Percentiles rank a stretch among this genome's conserved stretches.
phyloP scores from a whole-genome alignment of 352 stramenopile species.

The Phytophthora pistaciae region DNA sequence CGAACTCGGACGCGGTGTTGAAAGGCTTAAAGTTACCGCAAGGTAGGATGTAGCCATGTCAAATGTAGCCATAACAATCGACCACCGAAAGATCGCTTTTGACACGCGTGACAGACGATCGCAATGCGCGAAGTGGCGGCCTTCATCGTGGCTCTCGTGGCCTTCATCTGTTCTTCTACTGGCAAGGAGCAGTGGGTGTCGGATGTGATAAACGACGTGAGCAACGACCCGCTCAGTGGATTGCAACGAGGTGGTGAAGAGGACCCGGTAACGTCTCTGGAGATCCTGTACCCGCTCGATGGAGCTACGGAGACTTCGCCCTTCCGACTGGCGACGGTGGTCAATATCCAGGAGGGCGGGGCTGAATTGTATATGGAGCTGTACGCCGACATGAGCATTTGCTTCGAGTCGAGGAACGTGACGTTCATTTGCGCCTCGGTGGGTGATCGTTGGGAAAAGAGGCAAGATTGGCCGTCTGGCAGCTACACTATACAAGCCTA shows the following conservation, averaged over 20 bases:
- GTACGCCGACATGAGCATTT: slow-evolving; percentile 6
- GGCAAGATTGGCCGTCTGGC: slow-evolving; percentile 14
- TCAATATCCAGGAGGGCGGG: slow-evolving; percentile 3
- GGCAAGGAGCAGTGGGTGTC: background rate
- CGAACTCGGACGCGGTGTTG: background rate
- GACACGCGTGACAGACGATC: slow-evolving; percentile 41
- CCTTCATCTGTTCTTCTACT: background rate
- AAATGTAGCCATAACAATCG: background rate
- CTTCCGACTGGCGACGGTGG: background rate
- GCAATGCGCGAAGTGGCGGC: background rate
- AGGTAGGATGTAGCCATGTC: too few relatives aligned
- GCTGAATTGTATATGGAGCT: background rate
- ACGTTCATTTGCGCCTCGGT: background rate
- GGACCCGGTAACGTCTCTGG: slow-evolving; percentile 1
- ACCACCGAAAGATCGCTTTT: slow-evolving; percentile 30
- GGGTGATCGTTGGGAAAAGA: background rate
- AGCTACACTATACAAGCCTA: slow-evolving; percentile 17
- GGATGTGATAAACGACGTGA: slow-evolving; percentile 20
- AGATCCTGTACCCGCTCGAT: slow-evolving; percentile 14
- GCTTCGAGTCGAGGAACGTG: slow-evolving; percentile 3
- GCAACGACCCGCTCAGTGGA: background rate
- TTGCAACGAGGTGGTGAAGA: background rate
- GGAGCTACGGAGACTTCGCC: slow-evolving; percentile 5
- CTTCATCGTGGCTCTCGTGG: background rate
- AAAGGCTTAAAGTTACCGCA: background rate